Conservation (phyloP, 306 rosid genomes). For the Ziziphus jujuba region DNA sequence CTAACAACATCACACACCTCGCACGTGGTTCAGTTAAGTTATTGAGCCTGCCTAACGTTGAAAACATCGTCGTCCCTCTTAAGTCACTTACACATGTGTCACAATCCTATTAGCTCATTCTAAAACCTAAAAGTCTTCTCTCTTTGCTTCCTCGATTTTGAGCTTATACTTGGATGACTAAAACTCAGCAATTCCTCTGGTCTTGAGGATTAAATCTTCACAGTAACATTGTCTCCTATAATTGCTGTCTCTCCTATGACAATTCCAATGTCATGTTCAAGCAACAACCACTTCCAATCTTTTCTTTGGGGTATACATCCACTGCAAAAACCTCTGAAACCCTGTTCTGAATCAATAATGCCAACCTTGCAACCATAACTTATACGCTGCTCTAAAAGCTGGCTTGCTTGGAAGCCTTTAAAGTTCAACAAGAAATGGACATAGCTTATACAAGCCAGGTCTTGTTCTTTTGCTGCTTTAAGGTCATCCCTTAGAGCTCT, state of each 20-base stretch:
- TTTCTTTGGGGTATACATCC: constrained; percentile 15
- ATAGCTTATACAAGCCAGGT: constrained; percentile 24
- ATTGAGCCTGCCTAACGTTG: no score
- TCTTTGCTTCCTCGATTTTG: no score
- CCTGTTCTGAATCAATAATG: constrained; percentile 31
- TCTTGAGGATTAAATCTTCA: no score
- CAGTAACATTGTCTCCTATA: constrained; percentile 21
- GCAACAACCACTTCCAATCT: constrained; percentile 16
- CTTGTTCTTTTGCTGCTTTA: constrained; percentile 25
- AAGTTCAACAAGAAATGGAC: constrained; percentile 21
- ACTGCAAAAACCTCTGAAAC: constrained; percentile 27
- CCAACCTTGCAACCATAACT: constrained; percentile 22
- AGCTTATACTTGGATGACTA: no score
- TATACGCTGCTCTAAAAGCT: constrained; percentile 34
- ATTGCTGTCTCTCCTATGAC: constrained; percentile 21
- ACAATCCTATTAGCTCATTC: no score
- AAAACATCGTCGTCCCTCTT: no score
- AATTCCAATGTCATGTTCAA: constrained; percentile 24
- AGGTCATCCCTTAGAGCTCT: constrained; percentile 24
- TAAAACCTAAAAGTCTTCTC: no score
- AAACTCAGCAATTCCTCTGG: no score
- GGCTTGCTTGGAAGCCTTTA: constrained; percentile 35
- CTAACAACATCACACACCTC: no score
- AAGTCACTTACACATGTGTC: no score
- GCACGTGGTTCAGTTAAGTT: no score